Evolutionary conservation across 176 grass and related monocot species (phyloP), one percentile per base, ranked within the genome.

Genomic region (Aegilops tauschii): DNA sequence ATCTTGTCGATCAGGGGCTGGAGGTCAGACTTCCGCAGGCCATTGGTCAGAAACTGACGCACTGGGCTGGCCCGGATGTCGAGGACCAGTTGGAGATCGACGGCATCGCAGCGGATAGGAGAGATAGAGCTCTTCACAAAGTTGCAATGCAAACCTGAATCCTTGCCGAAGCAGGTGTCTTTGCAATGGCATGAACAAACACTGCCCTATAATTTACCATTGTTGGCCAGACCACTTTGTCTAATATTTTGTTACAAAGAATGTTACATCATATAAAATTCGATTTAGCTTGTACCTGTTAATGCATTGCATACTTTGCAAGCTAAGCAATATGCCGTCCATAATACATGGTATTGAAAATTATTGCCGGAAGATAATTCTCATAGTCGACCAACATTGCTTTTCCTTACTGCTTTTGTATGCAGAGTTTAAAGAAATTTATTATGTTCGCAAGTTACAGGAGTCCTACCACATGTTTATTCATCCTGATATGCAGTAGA

Each of bases 221-320:
- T 50, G 5, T 67, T 81, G 40, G 17, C 27, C 44, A 50, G 1
- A 1, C 23, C 40, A 56, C 58, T 18, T 77, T 67, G 40, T 47
- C 8, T 20, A 80, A 52, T 17, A 52, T 52, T 52, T 52, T 52
- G 49, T 52, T 52, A 52, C 5, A 52, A 52, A 52, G 13, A 52
- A 18, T 52, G 49, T 18, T 52, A 52, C 49, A 52, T 52, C 34
- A 65, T 65, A 30, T 52, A 29, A 65, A 30, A 30, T 66, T 66
- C 12, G 2, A 68, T 44, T 44, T 65, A 14, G 23, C 2, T 32
- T 29, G 62, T 50, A 81, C 8, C 18, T 64, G 3, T 81, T 67
- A 69, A 39, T 82, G 75, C 80, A 50, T 54, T 52, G 18, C 65
- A 35, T 69, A 70, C 13, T 27, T 69, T 74, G 81, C 68, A 61